Base-by-base conservation (phyloP, 768 basidiomycete species). In the Boletus rubescentipes region DNA sequence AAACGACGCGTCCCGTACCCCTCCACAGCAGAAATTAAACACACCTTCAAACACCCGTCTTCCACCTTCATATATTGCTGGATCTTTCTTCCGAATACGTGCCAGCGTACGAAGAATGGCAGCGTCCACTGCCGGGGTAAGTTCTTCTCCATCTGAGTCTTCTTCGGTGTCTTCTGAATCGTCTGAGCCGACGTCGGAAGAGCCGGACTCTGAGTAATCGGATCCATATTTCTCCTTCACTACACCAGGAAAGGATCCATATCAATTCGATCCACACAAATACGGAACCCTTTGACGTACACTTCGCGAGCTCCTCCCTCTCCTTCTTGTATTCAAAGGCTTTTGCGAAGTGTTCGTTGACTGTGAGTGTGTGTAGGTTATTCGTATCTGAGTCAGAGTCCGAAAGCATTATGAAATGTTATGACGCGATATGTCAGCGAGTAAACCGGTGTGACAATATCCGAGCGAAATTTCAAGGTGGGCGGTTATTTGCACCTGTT, bases 81-180 rank as follows among this genome's bases (percentile, higher is more conserved):
- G 93, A 66, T 95, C 92, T 61, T 81, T 88, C 49, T 80, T 79
- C 67, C 83, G 83, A 51, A 98, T 97, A 61, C 86, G 81, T 0
- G 87, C 91, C 9, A 99, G 77, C 1, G 93, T 98, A 44, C 93
- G 79, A 37, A 98, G 78, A 62, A 98, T 97, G 18, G 97, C 97
- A 40, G 86, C 97, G 63, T 98, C 96, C 46, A 98, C 83, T 0
- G 86, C 87, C 5, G 94, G 93, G 0, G 95, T 98, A 46, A 98
- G 81, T 67, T 98, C 91, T 61, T 93, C 92, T 14, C 94, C 97
- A 53, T 96, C 90, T 65, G 94, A 91, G 67, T 98, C 95, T 66
- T 98, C 95, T 62, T 93, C 91, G 39, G 83, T 86, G 29, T 81
- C 80, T 66, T 92, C 89, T 0, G 86, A 89, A 2, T 79, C 83